A percentile compares a stretch with the other conserved stretches of the same genome.
phyloP scores from a whole-genome alignment of 495 filamentous ascomycete species.

The Neurospora sp. region DNA sequence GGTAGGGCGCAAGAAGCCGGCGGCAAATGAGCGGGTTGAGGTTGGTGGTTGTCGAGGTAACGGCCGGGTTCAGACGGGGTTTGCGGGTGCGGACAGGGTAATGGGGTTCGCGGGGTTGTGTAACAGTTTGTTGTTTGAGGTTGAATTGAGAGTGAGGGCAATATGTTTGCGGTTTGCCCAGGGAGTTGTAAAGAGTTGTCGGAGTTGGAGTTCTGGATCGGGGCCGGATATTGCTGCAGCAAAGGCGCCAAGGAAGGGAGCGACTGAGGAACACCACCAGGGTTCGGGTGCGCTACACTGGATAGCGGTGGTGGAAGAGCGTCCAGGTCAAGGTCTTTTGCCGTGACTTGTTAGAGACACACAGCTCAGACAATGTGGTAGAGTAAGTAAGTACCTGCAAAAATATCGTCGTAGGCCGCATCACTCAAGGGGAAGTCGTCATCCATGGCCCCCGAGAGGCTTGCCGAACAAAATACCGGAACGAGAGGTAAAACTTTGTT shows the following conservation, averaged over 20 bases:
- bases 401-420: not conserved
- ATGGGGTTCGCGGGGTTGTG: not conserved
- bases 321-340: not conserved
- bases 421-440: slow-evolving; percentile 1
- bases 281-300: not conserved
- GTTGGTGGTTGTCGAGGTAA: not conserved
- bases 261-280: not conserved
- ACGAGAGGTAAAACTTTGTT: not conserved
- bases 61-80: not conserved
- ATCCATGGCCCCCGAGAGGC: not conserved
- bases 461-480: not conserved
- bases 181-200: not conserved
- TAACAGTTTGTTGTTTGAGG: not conserved
- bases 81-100: not conserved
- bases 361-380: not conserved
- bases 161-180: not conserved
- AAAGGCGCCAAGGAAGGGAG: not conserved
- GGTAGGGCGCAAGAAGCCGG: not conserved
- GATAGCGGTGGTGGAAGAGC: not conserved
- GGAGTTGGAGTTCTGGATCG: not conserved
- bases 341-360: not conserved
- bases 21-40: not conserved
- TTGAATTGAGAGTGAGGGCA: not conserved
- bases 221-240: not conserved
- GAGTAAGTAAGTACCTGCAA: slow-evolving; percentile 2